Percentiles rank a stretch among this genome's conserved stretches.
phyloP scores from a whole-genome alignment of 441 rosid genomes.

The Aleurites moluccanus region DNA sequence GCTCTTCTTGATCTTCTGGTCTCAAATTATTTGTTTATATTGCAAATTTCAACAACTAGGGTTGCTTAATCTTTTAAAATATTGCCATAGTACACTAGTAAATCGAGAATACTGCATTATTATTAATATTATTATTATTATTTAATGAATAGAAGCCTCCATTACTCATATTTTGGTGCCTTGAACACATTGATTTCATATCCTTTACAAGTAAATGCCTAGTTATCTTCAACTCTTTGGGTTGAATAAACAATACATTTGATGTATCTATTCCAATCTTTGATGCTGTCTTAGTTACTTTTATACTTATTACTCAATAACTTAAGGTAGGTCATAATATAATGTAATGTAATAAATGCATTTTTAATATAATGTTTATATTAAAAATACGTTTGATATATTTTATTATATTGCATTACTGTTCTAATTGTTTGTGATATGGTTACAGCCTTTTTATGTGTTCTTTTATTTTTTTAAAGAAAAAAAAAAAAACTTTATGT shows the following conservation, averaged over 20 bases:
- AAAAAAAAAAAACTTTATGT: background rate
- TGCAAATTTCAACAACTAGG: slow-evolving; percentile 67
- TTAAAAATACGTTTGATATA: too few relatives aligned
- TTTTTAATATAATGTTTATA: too few relatives aligned
- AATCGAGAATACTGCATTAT: slow-evolving; percentile 34
- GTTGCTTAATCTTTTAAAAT: slow-evolving; percentile 30
- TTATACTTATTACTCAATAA: slow-evolving; percentile 10
- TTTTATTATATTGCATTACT: too few relatives aligned
- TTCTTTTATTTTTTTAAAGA: slow-evolving; percentile 26
- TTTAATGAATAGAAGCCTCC: slow-evolving; percentile 58
- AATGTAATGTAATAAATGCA: too few relatives aligned
- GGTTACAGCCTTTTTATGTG: slow-evolving; percentile 31
- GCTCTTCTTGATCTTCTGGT: slow-evolving; percentile 6
- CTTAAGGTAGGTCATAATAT: too few relatives aligned
- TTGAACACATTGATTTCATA: slow-evolving; percentile 76
- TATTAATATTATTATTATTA: slow-evolving; percentile 17
- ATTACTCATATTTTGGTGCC: slow-evolving; percentile 39
- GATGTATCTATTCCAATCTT: slow-evolving; percentile 69
- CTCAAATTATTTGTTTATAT: slow-evolving; percentile 24
- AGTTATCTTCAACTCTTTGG: slow-evolving; percentile 34
- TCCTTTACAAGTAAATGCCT: slow-evolving; percentile 31
- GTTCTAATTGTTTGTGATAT: slow-evolving; percentile 30
- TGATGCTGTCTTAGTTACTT: slow-evolving; percentile 50
- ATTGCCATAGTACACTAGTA: slow-evolving; percentile 18
- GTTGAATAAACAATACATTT: slow-evolving; percentile 46